Conservation (phyloP, 805 yeast genomes). For the Lachancea lanzarotensis region DNA sequence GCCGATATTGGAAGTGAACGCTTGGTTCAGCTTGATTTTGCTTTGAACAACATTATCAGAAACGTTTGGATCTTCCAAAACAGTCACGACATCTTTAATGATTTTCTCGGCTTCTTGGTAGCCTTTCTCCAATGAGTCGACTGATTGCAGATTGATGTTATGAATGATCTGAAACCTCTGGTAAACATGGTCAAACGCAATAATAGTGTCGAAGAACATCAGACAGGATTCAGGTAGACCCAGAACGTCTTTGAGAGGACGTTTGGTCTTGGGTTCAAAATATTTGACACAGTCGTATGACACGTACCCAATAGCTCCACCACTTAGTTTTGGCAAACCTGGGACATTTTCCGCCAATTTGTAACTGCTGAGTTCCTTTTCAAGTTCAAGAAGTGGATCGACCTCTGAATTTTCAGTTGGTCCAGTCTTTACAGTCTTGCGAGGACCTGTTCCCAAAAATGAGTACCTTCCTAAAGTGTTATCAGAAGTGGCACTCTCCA, state of each 20-base stretch:
- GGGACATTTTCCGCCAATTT: constrained; percentile 67
- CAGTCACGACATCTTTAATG: constrained; percentile 49
- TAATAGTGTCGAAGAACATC: constrained; percentile 84
- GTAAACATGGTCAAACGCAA: constrained; percentile 91
- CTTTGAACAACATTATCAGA: constrained; percentile 68
- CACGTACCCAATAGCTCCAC: constrained; percentile 95
- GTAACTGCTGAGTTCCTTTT: constrained; percentile 59
- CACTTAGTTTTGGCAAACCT: constrained; percentile 76
- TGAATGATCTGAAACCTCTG: constrained; percentile 88
- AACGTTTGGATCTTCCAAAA: constrained; percentile 40
- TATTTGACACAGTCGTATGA: constrained; percentile 96
- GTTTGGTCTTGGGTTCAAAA: constrained; percentile 86
- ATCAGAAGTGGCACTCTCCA: constrained; percentile 86
- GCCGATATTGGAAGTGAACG: constrained; percentile 84
- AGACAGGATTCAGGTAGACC: constrained; percentile 85
- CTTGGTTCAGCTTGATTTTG: constrained; percentile 58
- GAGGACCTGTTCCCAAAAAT: constrained; percentile 82
- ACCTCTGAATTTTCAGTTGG: constrained; percentile 41
- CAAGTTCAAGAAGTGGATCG: constrained; percentile 75
- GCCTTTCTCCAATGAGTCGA: constrained; percentile 35
- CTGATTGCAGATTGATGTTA: constrained; percentile 50
- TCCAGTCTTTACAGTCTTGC: constrained; percentile 78
- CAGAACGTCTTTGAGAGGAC: constrained; percentile 68
- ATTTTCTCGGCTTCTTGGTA: constrained; percentile 49
- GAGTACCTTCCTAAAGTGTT: constrained; percentile 87